Evolutionary conservation across 345 rosid species (phyloP), one percentile per base, ranked within the genome.

Genomic region (Eutrema heterophyllum): DNA sequence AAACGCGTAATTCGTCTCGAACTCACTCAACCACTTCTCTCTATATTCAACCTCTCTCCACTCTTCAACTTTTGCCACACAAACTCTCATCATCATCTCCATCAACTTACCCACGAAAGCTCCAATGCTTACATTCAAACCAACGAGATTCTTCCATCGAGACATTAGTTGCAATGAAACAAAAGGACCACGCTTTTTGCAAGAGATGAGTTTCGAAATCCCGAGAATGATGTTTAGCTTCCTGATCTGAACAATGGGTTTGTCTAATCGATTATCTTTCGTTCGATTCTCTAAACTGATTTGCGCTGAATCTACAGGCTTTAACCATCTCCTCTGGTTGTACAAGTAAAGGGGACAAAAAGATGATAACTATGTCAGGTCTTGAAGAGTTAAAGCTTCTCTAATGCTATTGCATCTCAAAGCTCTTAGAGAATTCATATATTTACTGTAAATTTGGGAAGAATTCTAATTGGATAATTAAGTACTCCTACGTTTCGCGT

Each of bases 21-120:
- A 87, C 81, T 84, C 91, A 74, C 97, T 87, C 78, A 89, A 70
- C 97, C 97, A 90, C 72, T 87, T 93, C 79, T 90, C 94, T 48
- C 76, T 82, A 13, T 82, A 85, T 53, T 90, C 96, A 46, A 66
- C 81, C 62, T 84, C 87, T 65, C 98, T 86, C 93, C 97, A 90
- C 32, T 81, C 82, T 60, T 93, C 98, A 29, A 93, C 80, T 51
- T 72, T 80, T 0, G 90, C 85, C 56, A 75, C 72, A 80, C 73
- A 87, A 75, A 62, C 79, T 80, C 77, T 82, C 86, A 29, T 87
- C 84, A 64, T 70, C 76, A 30, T 33, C 33, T 6, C 45, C 33
- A 46, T 66, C 56, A 54, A 85, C 84, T 76, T n/a, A n/a, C n/a
- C n/a, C n/a, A n/a, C n/a, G n/a, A n/a, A n/a, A n/a, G n/a, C n/a